Conservation (phyloP, 164 flowering plant genomes). For the Tetracentron sinense region DNA sequence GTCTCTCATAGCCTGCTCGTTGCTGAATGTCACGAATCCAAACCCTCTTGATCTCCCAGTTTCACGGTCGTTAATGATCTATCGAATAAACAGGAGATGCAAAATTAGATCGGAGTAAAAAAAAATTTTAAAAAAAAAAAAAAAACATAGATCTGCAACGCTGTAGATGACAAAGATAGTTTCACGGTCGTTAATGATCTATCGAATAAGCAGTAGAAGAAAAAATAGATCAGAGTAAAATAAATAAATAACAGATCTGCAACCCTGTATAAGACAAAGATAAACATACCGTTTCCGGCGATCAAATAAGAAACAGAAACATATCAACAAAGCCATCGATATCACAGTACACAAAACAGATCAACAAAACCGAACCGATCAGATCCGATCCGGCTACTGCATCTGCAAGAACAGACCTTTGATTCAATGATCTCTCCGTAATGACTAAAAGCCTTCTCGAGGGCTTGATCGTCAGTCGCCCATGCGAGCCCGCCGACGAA, state of each 20-base stretch:
- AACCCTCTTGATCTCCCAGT: conserved; percentile 52
- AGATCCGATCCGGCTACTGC: conserved; percentile 17
- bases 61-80: conserved; percentile 50
- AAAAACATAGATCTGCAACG: neutral
- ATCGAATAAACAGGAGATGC: neutral
- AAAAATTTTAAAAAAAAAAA: neutral
- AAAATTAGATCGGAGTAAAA: no score
- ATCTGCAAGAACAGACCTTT: conserved; percentile 26
- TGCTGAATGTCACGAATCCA: conserved; percentile 45
- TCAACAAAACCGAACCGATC: conserved; percentile 11
- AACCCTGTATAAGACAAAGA: conserved; percentile 8
- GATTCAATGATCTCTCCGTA: conserved; percentile 28
- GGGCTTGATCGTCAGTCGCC: conserved; percentile 28
- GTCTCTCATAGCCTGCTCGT: conserved; percentile 38
- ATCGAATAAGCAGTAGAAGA: neutral
- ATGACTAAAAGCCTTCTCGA: conserved; percentile 20
- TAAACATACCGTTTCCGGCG: conserved; percentile 25
- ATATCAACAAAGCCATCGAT: conserved; percentile 5
- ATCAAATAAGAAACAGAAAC: conserved; percentile 13
- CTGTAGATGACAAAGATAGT: no score
- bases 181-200: no score
- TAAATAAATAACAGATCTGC: conserved; percentile 12
- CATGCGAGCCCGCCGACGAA: conserved; percentile 39
- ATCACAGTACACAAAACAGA: conserved; percentile 11
- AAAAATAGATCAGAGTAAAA: neutral